These are phyloP conservation scores for Talaromyces sp. DNA, from an alignment of 2,329 filamentous ascomycete species.

Conservation along the genomic window DNA sequence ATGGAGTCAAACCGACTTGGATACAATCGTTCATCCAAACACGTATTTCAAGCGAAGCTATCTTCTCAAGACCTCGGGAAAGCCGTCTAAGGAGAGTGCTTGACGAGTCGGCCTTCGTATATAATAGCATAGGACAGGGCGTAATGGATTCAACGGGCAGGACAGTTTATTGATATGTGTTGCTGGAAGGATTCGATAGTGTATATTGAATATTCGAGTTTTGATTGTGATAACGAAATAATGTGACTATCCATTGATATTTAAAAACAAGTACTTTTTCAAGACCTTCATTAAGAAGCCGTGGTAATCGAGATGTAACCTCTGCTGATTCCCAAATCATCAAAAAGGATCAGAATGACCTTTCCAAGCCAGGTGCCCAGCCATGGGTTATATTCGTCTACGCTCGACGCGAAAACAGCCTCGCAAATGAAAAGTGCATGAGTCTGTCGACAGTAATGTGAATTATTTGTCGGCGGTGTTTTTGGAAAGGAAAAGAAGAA, in stretches of 20 bases:
- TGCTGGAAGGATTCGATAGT: not conserved
- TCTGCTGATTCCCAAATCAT: constrained; percentile 71
- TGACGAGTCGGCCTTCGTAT: not conserved
- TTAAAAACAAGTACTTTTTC: not conserved
- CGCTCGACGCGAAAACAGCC: constrained; percentile 69
- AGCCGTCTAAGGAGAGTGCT: constrained; percentile 40
- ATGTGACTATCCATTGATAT: not conserved
- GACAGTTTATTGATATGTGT: not conserved
- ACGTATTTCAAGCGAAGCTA: constrained; percentile 97
- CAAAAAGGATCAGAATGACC: constrained; percentile 61
- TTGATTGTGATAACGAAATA: constrained; percentile 7
- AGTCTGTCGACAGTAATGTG: constrained; percentile 62
- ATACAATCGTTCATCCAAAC: constrained; percentile 96
- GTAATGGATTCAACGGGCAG: constrained; percentile 12
- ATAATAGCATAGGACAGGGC: constrained; percentile 13
- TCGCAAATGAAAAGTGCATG: constrained; percentile 48
- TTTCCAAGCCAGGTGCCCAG: constrained; percentile 70
- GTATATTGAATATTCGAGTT: constrained; percentile 1
- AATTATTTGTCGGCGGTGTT: constrained; percentile 53
- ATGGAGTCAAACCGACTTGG: constrained; percentile 72
- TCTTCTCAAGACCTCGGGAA: constrained; percentile 75
- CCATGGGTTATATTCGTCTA: constrained; percentile 64
- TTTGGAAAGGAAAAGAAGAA: constrained; percentile 40
- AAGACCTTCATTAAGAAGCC: not conserved
- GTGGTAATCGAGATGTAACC: constrained; percentile 52